Evolutionary conservation across 257 asterid genomes (phyloP).

Genomic region (Nicotiana tabacum): DNA sequence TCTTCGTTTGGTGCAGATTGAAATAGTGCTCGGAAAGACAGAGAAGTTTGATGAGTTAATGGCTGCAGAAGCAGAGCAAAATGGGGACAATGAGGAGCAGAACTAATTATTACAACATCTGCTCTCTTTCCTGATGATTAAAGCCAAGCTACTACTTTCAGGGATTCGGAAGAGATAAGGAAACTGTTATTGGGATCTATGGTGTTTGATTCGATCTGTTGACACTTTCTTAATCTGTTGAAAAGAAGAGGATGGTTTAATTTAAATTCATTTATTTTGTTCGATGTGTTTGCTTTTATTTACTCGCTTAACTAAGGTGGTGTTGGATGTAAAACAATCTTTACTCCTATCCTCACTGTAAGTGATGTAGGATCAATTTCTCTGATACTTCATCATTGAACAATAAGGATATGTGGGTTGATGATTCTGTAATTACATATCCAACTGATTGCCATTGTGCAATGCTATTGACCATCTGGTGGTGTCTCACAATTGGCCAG

Average conservation of each 20-base stretch:
- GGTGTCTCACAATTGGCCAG: background rate
- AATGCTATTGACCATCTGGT: background rate
- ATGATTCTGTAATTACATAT: background rate
- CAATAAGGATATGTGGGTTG: background rate
- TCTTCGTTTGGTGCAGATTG: slow-evolving; percentile 37
- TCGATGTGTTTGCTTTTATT: background rate
- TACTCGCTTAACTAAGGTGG: background rate
- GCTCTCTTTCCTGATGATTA: background rate
- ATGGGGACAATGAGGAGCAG: slow-evolving; percentile 37
- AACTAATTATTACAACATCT: slow-evolving; percentile 6
- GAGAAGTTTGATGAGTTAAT: slow-evolving; percentile 48
- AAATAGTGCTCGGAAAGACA: slow-evolving; percentile 46
- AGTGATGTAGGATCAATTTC: background rate
- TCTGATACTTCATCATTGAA: background rate
- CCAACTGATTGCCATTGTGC: background rate
- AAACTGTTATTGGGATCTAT: background rate
- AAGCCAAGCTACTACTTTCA: background rate
- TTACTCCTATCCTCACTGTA: background rate
- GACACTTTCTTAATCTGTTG: background rate
- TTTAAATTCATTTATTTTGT: background rate
- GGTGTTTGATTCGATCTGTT: background rate
- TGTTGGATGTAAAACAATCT: background rate
- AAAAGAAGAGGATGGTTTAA: background rate
- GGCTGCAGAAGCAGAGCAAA: slow-evolving; percentile 54
- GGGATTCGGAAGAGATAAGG: background rate